These are phyloP conservation scores for Aspergillus texensis DNA, from an alignment of 2,329 filamentous ascomycete genomes.

Conservation along the genomic window DNA sequence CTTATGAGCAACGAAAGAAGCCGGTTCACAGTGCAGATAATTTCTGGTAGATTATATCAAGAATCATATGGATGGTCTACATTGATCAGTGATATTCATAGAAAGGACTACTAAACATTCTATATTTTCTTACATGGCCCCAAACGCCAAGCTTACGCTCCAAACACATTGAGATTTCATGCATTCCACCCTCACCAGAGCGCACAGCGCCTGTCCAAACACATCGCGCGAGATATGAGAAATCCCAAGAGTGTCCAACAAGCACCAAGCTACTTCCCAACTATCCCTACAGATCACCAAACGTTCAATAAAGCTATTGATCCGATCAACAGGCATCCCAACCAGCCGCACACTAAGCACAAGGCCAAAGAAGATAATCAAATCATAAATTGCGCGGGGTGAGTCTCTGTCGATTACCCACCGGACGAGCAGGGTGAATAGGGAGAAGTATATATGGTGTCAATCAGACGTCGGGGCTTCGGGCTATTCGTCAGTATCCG, in stretches of 20 bases:
- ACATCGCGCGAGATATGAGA: neutral
- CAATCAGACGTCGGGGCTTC: neutral
- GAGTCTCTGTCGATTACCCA: neutral
- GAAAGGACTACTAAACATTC: neutral
- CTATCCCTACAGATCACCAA: neutral
- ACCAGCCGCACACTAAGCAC: neutral
- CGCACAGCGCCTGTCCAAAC: neutral
- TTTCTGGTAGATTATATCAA: neutral
- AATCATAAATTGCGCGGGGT: neutral
- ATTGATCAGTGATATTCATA: neutral
- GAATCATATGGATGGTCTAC: too few species aligned
- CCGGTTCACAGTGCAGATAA: neutral
- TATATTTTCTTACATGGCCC: neutral
- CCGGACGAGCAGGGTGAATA: neutral
- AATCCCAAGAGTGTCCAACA: neutral
- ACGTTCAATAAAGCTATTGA: neutral
- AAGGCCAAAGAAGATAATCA: neutral
- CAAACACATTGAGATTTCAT: neutral
- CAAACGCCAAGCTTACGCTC: neutral
- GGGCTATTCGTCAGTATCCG: neutral
- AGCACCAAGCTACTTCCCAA: neutral
- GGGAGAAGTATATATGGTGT: neutral
- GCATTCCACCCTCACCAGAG: neutral
- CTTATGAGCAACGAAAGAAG: neutral
- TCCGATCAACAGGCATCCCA: neutral